phyloP scores from a whole-genome alignment of 495 filamentous ascomycete genomes.

The Filosporella fistucella region DNA sequence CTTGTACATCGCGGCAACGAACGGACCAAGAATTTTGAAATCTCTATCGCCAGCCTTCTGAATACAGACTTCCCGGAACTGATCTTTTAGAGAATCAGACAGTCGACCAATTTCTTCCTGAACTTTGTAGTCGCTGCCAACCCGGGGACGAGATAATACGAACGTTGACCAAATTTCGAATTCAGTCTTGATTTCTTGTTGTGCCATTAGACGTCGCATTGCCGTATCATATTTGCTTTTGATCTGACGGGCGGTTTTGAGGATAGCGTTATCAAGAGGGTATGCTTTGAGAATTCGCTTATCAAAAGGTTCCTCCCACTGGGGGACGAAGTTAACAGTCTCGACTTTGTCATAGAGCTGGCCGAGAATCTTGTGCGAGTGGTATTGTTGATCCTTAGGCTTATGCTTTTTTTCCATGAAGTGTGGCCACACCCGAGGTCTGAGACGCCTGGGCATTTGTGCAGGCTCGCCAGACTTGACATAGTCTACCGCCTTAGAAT shows the following conservation, averaged over 20 bases:
- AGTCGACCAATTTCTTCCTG: constrained; percentile 74
- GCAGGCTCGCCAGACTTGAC: constrained; percentile 83
- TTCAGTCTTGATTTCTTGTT: constrained; percentile 81
- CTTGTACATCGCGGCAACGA: constrained; percentile 83
- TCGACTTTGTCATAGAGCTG: constrained; percentile 69
- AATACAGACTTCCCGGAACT: constrained; percentile 60
- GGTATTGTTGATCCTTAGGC: constrained; percentile 49
- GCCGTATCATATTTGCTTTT: constrained; percentile 76
- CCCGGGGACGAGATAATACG: constrained; percentile 62
- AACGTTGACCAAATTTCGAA: constrained; percentile 91
- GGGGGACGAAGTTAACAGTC: constrained; percentile 60
- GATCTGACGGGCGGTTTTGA: constrained; percentile 55
- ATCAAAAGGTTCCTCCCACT: constrained; percentile 70
- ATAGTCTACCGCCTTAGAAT: constrained; percentile 91
- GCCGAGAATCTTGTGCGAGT: constrained; percentile 71
- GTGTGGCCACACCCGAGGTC: constrained; percentile 68
- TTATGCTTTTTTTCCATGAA: constrained; percentile 77
- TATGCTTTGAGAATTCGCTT: constrained; percentile 66
- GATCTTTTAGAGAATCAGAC: constrained; percentile 56
- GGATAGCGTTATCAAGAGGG: constrained; percentile 41
- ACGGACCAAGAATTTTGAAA: constrained; percentile 55
- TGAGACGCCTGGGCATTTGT: constrained; percentile 54
- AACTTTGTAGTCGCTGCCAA: constrained; percentile 73
- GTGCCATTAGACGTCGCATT: constrained; percentile 76
- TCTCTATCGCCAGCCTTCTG: constrained; percentile 58